Evolutionary conservation across 208 protist genomes (phyloP), one percentile per base, ranked within the genome.

Genomic region (Hexamita inflata): DNA sequence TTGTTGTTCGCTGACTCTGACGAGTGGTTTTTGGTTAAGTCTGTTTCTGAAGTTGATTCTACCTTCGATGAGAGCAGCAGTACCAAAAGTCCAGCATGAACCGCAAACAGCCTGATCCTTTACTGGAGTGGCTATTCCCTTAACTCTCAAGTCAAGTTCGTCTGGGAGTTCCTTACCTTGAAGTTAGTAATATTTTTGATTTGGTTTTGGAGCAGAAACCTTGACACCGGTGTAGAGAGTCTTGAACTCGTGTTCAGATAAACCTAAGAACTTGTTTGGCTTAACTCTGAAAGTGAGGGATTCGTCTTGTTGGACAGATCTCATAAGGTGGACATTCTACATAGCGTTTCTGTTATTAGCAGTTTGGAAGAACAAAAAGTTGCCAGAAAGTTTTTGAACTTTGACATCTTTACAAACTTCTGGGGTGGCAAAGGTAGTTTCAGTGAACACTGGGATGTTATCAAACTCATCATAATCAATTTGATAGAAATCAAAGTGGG

Each of bases 61-160:
- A 11, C 68, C 75, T 29, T 76, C 75, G 7, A 78, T 78, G 7
- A 66, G 13, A 38, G 45, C 75, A 2, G 70, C 75, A 73, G 73
- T 62, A 38, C 26, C 42, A 39, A 78, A 78, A 38, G 75, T 29
- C 75, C 75, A 78, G 53, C 75, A 78, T n/a, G 65, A 74, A n/a
- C 75, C 75, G 49, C 75, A 78, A 13, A 19, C 28, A 78, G 66
- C 66, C 29, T 78, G 66, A 66, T 78, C 75, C 62, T 76, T 74
- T 11, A 77, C 59, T 38, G 75, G 75, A 24, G 70, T 70, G 4
- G 35, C 9, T 19, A 68, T 41, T 34, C 70, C 70, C 24, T 30
- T n/a, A 9, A 70, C 70, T 19, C 58, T 7, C 70, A 7, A 75
- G 42, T 70, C 64, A 34, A 70, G 35, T 34, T 13, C 34, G 32